phyloP scores from a whole-genome alignment of 139 green algal genomes.

The Closterium sp. region DNA sequence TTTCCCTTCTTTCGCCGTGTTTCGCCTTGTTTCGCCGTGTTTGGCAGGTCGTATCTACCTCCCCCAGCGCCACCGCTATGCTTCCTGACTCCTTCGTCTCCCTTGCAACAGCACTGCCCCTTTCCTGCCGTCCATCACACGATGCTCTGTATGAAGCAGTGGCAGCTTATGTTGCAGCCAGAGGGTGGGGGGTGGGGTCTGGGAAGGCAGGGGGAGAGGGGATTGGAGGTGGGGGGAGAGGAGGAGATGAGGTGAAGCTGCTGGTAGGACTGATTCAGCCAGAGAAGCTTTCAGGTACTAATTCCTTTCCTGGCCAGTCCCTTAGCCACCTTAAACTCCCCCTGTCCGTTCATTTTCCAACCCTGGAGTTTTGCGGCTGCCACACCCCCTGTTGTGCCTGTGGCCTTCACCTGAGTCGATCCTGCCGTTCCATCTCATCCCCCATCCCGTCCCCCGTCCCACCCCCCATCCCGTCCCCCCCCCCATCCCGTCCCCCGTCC shows the following conservation, averaged over 20 bases:
- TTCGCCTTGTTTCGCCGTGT: neutral
- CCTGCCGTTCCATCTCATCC: neutral
- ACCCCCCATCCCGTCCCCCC: neutral
- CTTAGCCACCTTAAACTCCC: too few species aligned
- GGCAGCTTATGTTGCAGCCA: neutral
- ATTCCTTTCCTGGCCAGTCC: too few species aligned
- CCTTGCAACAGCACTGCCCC: neutral
- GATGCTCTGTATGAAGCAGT: neutral
- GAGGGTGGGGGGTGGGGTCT: neutral
- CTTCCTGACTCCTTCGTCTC: neutral
- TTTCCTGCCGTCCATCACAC: neutral
- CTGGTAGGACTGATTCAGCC: neutral
- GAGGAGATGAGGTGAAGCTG: neutral
- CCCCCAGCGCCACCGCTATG: neutral
- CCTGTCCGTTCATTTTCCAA: neutral
- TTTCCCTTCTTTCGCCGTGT: neutral
- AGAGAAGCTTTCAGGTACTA: neutral
- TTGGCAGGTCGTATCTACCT: neutral
- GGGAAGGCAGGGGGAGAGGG: neutral
- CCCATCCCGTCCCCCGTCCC: neutral
- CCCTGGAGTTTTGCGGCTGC: too few species aligned
- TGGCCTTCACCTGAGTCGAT: too few species aligned
- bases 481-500: neutral
- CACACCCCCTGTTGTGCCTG: too few species aligned
- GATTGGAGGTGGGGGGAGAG: neutral